phyloP scores from a whole-genome alignment of 176 grass and related monocot species.

The Paspalum vaginatum region DNA sequence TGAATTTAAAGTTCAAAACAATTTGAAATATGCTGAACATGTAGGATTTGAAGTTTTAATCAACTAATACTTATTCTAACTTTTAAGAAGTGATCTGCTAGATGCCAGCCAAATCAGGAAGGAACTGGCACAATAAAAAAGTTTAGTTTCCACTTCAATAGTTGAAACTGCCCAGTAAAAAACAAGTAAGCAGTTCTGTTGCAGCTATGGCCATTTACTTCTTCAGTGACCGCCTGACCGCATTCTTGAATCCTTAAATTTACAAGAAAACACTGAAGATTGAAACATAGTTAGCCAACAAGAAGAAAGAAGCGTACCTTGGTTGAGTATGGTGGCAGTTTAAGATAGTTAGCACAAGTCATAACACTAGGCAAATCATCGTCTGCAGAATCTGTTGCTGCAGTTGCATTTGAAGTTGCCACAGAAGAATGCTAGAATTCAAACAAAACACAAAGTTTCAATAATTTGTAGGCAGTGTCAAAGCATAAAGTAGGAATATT shows the following conservation, averaged over 20 bases:
- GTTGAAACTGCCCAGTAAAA: not conserved
- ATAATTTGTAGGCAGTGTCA: not conserved
- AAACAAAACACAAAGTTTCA: not conserved
- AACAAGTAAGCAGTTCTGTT: not conserved
- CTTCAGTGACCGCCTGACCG: no score
- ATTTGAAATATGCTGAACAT: not conserved
- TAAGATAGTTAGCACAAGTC: slow-evolving; percentile 97
- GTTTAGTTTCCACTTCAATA: not conserved
- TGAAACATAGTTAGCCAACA: not conserved
- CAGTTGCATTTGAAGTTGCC: slow-evolving; percentile 55
- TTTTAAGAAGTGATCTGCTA: not conserved
- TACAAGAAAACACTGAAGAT: not conserved
- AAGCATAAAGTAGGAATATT: not conserved
- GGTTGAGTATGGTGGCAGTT: slow-evolving; percentile 87
- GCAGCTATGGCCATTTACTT: not conserved
- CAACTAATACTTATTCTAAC: not conserved
- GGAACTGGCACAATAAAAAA: not conserved
- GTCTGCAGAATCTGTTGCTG: slow-evolving; percentile 59
- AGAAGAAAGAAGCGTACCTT: slow-evolving; percentile 58
- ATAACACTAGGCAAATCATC: slow-evolving; percentile 94
- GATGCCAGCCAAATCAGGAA: not conserved
- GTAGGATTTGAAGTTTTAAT: not conserved
- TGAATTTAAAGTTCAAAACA: not conserved
- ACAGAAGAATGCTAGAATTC: slow-evolving; percentile 62
- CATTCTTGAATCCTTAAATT: not conserved